Base-by-base conservation (phyloP, 306 rosid species). In the Prunus salicina region DNA sequence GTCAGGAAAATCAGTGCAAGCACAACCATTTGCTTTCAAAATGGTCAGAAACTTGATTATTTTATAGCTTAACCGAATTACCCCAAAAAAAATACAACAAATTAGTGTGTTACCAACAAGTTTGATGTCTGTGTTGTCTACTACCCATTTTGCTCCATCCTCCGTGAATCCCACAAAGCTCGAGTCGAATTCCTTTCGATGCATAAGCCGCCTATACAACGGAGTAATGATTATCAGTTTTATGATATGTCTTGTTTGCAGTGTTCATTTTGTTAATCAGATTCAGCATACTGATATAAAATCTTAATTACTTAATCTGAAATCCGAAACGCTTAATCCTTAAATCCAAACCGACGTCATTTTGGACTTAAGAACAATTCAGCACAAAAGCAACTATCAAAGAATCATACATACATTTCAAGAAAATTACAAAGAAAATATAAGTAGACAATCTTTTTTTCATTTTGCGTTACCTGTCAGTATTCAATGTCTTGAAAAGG, bases 91-190 rank as follows among this genome's bases (percentile, higher is more conserved):
- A n/a, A 1, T 0, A 38, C 8, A 51, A 51, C 14, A 16, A 22
- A 76, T 66, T 34, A 12, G 52, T 71, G 53, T 71, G 80, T 88
- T 79, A 89, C 91, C 97, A 55, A 91, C 86, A 64, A 91, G 95
- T 83, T 91, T 89, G 78, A 91, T 82, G 77, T 88, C 93, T 38
- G 97, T 91, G 87, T 91, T 91, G 64, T 91, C 91, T 73, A 84
- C 91, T 22, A 91, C 85, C 97, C 97, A 91, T 51, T 82, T 80
- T 34, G 94, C 94, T 52, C 97, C 97, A 72, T 91, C 94, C 80
- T 25, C 80, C 28, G 73, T 84, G 76, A 91, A 91, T 78, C 88
- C 97, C 65, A 84, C 91, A 67, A 81, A 91, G 83, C 91, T 89
- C 20, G 88, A 1, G 72, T 89, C 97, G 9, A 76, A 88, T 76